Evolutionary conservation across 2,329 filamentous ascomycete species (phyloP), one percentile per base, ranked within the genome.

Genomic region (Myriosclerotinia duriaeana): DNA sequence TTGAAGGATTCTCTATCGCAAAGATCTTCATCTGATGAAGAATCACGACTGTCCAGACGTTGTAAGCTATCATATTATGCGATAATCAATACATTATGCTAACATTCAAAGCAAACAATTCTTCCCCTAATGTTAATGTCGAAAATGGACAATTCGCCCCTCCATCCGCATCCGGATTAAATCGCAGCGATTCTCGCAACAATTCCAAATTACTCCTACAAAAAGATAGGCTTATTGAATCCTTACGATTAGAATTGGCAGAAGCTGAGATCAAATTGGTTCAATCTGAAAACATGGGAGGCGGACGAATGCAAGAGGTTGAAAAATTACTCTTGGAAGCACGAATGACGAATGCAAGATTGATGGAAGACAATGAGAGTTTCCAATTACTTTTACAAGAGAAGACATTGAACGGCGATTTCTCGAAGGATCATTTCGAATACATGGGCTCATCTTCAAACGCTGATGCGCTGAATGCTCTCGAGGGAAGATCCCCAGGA

Each of bases 291-390:
- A 97, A 97, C 77, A 88, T 91, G 78, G 94, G 93, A 63, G 94
- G 93, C 64, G 93, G 92, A 55, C 88, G 91, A 38, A 81, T 97
- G 75, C 90, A 92, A 71, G 92, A 97, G 78, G 85, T 98, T n/a
- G 93, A 98, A 79, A 89, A 90, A 73, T 87, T 91, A 71, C 85
- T 98, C 63, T 88, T 97, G 79, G 94, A 98, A 76, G 89, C 92
- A 50, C 92, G 93, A 74, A 95, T 98, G 90, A 90, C 93, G 72
- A 99, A 98, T 76, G 95, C 95, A 66, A 87, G 93, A 55, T 82
- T 99, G 70, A 95, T 97, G 91, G 95, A 99, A 79, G 95, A 99
- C 78, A 98, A 98, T 75, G 95, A 99, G 79, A 96, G 93, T 79
- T 99, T 97, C 79, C 94, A 98, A 79, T 85, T 98, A 48, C 87